phyloP scores from a whole-genome alignment of 2,329 filamentous ascomycete species.

The Fusarium pseudoanthophilum region DNA sequence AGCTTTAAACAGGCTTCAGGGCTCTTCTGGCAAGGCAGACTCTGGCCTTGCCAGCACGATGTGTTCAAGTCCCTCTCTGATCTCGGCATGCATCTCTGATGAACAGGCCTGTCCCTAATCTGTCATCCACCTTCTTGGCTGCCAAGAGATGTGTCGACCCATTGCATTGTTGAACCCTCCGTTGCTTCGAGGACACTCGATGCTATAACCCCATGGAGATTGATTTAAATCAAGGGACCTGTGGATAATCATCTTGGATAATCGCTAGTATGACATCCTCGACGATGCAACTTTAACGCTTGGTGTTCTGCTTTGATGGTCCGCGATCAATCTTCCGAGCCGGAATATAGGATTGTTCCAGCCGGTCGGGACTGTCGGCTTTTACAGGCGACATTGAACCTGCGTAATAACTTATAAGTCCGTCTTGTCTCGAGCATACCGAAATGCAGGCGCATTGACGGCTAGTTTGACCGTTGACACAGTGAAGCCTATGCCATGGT shows the following conservation, averaged over 20 bases:
- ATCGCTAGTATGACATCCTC: neutral
- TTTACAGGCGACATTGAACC: neutral
- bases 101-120: neutral
- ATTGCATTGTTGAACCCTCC: slow-evolving; percentile 5
- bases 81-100: neutral
- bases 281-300: neutral
- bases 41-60: neutral
- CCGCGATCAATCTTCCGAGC: too few species aligned
- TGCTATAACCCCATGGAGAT: slow-evolving; percentile 9
- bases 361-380: neutral
- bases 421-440: neutral
- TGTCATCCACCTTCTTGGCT: neutral
- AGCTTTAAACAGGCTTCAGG: slow-evolving; percentile 3
- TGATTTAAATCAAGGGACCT: slow-evolving; percentile 1
- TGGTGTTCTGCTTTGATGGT: neutral
- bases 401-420: neutral
- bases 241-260: slow-evolving; percentile 9
- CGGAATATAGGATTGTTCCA: neutral
- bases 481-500: neutral
- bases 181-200: neutral
- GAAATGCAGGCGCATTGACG: slow-evolving; percentile 1
- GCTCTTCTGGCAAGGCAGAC: slow-evolving; percentile 21
- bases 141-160: slow-evolving; percentile 22
- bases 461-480: neutral
- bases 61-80: neutral